Base-by-base conservation (phyloP, 768 basidiomycete species). In the Leucosporidium scottii region DNA sequence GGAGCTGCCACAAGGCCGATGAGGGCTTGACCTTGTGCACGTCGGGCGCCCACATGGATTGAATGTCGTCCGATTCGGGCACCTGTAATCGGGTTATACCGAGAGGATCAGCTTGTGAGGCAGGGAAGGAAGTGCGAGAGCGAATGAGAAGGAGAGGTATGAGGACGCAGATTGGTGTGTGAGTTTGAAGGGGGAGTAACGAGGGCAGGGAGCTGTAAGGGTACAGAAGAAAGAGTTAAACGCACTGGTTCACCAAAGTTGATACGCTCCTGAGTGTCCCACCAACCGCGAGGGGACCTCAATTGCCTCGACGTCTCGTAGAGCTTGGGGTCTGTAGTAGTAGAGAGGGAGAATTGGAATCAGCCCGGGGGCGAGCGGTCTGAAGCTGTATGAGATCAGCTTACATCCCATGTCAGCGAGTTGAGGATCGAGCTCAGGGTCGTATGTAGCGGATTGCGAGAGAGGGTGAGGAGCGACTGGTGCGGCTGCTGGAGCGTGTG, bases 31-130 rank as follows among this genome's bases (percentile, higher is more conserved):
- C 78, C 65, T 75, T 74, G 75, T 78, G 77, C 15, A 76, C 77
- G 62, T 81, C 80, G 28, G 80, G 80, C 17, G 78, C 77, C 79
- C 79, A 80, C 78, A 81, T 79, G 12, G 76, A 75, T 31, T 79
- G 76, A 10, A 76, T 71, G 70, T 81, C 80, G 65, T 80, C 79
- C 58, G 78, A 76, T 74, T 80, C 79, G 66, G 79, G 79, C 18
- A 80, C 61, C 80, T 81, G 66, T 27, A 28, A 2, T 4, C 1
- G 48, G 4, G n/a, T 15, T n/a, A 30, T 17, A 23, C 27, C 47
- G 39, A 17, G 39, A 44, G 39, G 39, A 5, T 34, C 8, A 44
- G 34, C 12, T 5, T 5, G 34, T 6, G 34, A 44, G 39, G 39
- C n/a, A n/a, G 15, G 39, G 15, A 44, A 13, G 10, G 39, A 44